A percentile compares a stretch with the other conserved stretches of the same genome.
phyloP scores from a whole-genome alignment of 1,139 yeast species.

The Waltiozyma sp. region DNA sequence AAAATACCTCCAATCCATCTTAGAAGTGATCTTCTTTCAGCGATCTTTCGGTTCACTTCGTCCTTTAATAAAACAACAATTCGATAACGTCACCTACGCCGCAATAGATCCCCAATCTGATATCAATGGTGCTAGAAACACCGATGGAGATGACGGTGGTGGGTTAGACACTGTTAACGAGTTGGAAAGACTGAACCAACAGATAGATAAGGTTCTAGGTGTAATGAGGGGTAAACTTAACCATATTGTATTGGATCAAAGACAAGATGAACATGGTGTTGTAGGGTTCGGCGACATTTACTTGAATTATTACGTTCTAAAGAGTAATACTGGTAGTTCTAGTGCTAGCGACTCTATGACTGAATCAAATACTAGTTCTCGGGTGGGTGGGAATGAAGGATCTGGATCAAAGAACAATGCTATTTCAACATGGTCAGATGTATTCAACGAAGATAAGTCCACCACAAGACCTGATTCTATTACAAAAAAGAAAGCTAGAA shows the following conservation, averaged over 20 bases:
- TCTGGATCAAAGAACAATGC: no score
- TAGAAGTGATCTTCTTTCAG: background rate
- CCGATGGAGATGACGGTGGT: background rate
- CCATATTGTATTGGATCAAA: background rate
- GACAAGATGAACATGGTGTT: background rate
- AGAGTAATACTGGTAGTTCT: background rate
- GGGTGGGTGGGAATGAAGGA: no score
- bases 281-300: background rate
- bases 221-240: conserved; percentile 20
- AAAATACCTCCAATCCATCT: background rate
- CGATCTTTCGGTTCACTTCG: background rate
- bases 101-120: background rate
- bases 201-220: no score
- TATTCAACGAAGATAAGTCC: background rate
- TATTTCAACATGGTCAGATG: background rate
- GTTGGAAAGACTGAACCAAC: no score
- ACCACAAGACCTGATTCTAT: background rate
- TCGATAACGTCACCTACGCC: background rate
- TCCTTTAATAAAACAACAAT: background rate
- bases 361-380: no score
- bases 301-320: background rate
- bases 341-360: no score
- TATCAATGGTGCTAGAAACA: background rate
- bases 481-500: background rate
- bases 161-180: background rate